Conservation (phyloP, 1,284 basidiomycete species). For the Ceratobasidium theobromae region DNA sequence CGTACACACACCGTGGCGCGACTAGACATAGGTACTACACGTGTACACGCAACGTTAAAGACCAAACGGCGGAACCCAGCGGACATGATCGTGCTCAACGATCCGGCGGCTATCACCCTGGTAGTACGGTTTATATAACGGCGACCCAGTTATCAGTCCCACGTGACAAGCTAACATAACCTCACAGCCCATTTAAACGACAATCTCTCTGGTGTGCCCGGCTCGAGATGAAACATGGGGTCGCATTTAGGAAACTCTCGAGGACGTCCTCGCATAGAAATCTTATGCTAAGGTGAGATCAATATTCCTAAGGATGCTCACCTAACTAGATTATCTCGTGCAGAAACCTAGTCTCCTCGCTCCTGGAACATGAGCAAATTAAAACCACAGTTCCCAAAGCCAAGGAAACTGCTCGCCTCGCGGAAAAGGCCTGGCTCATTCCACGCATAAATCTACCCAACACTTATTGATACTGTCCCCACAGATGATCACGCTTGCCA, state of each 20-base stretch:
- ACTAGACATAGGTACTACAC: not conserved
- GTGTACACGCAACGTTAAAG: constrained; percentile 27
- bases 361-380: constrained; percentile 95
- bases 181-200: constrained; percentile 6
- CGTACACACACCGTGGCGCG: not conserved
- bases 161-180: constrained; percentile 9
- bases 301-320: not conserved
- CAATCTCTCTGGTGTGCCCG: constrained; percentile 9
- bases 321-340: constrained; percentile 15
- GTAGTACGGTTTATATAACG: too few relatives aligned
- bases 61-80: constrained; percentile 29
- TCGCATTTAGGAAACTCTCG: constrained; percentile 85
- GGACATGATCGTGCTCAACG: too few relatives aligned
- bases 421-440: constrained; percentile 76
- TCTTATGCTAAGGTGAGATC: constrained; percentile 76
- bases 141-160: not conserved
- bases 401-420: constrained; percentile 84
- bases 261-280: constrained; percentile 83
- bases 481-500: constrained; percentile 87
- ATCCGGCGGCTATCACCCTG: too few relatives aligned
- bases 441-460: not conserved
- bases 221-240: constrained; percentile 80
- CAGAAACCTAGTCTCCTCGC: constrained; percentile 92
- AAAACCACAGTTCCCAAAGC: constrained; percentile 97
- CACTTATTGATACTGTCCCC: not conserved